These are phyloP conservation scores for Apiospora arundinis DNA, from an alignment of 2,329 filamentous ascomycete genomes.

Conservation along the genomic window DNA sequence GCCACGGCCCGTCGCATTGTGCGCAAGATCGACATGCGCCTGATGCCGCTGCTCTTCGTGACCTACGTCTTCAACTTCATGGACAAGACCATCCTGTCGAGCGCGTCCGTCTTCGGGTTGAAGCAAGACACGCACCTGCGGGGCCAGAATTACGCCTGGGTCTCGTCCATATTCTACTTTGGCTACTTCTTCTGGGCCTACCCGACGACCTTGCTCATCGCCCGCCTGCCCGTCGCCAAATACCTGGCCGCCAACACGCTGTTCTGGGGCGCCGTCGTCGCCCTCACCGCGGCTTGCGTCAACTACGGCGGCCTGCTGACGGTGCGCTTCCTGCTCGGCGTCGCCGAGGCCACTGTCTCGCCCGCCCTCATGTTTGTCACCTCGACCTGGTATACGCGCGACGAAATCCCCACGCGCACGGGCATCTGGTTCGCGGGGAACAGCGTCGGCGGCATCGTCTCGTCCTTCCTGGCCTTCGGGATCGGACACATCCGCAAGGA, in stretches of 20 bases:
- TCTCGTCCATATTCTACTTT: slow-evolving; percentile 54
- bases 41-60: slow-evolving; percentile 34
- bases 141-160: slow-evolving; percentile 53
- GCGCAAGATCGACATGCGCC: slow-evolving; percentile 33
- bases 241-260: slow-evolving; percentile 54
- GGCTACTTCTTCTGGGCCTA: slow-evolving; percentile 59
- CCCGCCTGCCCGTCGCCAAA: slow-evolving; percentile 54
- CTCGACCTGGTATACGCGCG: slow-evolving; percentile 61
- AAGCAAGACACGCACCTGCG: slow-evolving; percentile 51
- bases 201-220: slow-evolving; percentile 55
- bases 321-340: slow-evolving; percentile 59
- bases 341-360: slow-evolving; percentile 59
- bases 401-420: slow-evolving; percentile 60
- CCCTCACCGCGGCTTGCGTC: slow-evolving; percentile 51
- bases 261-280: slow-evolving; percentile 57
- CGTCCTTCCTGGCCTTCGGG: slow-evolving; percentile 60
- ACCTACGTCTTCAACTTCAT: slow-evolving; percentile 38
- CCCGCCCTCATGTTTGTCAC: slow-evolving; percentile 64
- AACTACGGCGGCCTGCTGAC: slow-evolving; percentile 57
- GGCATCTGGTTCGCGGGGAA: slow-evolving; percentile 64
- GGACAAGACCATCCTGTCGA: slow-evolving; percentile 54
- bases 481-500: slow-evolving; percentile 55
- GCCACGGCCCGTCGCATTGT: slow-evolving; percentile 29
- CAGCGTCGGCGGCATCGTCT: slow-evolving; percentile 53
- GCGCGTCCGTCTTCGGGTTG: slow-evolving; percentile 63